Conservation (phyloP, 2,329 filamentous ascomycete species). For the Albophoma yamanashiensis region DNA sequence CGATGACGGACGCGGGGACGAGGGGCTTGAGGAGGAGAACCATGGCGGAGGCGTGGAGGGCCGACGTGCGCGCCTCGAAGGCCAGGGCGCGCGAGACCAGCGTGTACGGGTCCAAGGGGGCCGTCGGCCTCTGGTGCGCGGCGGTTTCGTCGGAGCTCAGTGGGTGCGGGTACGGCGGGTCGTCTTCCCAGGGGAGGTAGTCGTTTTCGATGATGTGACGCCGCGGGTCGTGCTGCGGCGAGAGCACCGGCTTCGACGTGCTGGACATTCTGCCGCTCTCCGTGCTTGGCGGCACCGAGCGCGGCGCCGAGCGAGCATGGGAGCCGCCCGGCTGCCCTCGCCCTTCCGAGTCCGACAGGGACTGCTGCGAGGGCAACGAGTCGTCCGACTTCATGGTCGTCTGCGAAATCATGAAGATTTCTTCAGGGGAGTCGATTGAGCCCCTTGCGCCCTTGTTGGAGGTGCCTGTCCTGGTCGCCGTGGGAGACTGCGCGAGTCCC, state of each 20-base stretch:
- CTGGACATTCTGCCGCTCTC: conserved; percentile 10
- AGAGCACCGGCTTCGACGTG: conserved; percentile 13
- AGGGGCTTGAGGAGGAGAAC: conserved; percentile 48
- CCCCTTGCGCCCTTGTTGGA: conserved; percentile 4
- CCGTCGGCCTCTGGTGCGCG: conserved; percentile 3
- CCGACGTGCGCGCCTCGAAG: conserved; percentile 45
- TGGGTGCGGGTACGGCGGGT: conserved; percentile 44
- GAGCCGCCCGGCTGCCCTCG: conserved; percentile 1
- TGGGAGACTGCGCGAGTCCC: conserved; percentile 13
- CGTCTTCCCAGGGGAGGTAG: conserved; percentile 47
- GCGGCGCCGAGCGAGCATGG: conserved; percentile 6
- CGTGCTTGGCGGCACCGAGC: conserved; percentile 8
- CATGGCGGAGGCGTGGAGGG: conserved; percentile 50
- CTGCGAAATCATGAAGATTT: conserved; percentile 34
- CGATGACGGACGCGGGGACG: conserved; percentile 42
- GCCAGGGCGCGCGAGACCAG: conserved; percentile 42
- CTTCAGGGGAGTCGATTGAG: conserved; percentile 21
- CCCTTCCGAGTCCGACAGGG: conserved; percentile 16
- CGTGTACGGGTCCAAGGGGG: conserved; percentile 43
- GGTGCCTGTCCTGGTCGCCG: conserved; percentile 1
- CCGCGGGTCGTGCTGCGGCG: conserved; percentile 25
- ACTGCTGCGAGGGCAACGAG: conserved; percentile 17
- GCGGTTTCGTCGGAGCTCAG: conserved; percentile 7
- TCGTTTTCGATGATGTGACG: conserved; percentile 43
- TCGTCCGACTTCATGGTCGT: conserved; percentile 29